phyloP scores from a whole-genome alignment of 371 early-diverging fungal species.

The Zopfochytrium polystomum region DNA sequence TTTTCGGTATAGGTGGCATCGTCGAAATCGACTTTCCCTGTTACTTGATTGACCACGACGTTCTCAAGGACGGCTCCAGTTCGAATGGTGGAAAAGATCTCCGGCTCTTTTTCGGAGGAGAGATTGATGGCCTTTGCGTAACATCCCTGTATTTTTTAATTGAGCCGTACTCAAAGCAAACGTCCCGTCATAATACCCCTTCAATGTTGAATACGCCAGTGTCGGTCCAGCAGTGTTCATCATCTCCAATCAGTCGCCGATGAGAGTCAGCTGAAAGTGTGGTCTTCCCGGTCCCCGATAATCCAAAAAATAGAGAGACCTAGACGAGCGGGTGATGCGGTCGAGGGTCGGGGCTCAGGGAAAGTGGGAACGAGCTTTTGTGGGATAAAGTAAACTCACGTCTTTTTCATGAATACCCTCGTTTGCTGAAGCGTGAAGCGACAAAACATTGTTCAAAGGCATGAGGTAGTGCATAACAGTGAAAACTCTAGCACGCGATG shows the following conservation, averaged over 20 bases:
- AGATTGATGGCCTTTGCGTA: constrained; percentile 96
- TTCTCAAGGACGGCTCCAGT: constrained; percentile 95
- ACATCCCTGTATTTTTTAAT: constrained; percentile 60
- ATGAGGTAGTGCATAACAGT: constrained; percentile 98
- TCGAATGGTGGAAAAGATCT: constrained; percentile 92
- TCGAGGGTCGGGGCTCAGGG: too few relatives aligned
- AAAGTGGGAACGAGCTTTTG: too few relatives aligned
- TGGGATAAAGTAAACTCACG: too few relatives aligned
- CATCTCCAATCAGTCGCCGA: constrained; percentile 93
- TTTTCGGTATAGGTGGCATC: constrained; percentile 87
- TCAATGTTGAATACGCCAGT: constrained; percentile 95
- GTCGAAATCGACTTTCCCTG: constrained; percentile 84
- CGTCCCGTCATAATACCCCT: constrained; percentile 49
- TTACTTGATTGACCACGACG: constrained; percentile 78
- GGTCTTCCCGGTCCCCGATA: constrained; percentile 97
- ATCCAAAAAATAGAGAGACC: constrained; percentile 96
- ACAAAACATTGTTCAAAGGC: constrained; percentile 93
- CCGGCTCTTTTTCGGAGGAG: constrained; percentile 94
- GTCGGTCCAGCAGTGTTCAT: constrained; percentile 98
- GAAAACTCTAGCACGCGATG: too few relatives aligned
- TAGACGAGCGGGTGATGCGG: constrained; percentile 79
- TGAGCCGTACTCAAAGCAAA: not conserved
- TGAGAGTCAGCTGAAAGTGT: constrained; percentile 94
- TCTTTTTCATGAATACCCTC: constrained; percentile 75
- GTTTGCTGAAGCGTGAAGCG: constrained; percentile 95